Base-by-base conservation (phyloP, 768 basidiomycete genomes). In the Suillus paluster region DNA sequence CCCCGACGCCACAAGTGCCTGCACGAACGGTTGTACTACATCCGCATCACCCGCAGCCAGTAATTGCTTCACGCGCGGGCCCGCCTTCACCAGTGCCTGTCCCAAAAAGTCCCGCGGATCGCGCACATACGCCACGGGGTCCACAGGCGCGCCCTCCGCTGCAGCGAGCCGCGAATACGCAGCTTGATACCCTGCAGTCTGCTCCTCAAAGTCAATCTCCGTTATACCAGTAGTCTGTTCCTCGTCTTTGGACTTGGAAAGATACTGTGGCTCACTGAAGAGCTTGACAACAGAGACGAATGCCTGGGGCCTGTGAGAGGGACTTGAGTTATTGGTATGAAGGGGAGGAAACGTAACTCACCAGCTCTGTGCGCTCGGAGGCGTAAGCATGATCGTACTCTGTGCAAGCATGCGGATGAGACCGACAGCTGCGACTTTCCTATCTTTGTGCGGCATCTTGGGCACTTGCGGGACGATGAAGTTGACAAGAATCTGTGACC, bases 131-230 rank as follows among this genome's bases (percentile, higher is more conserved):
- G 77, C 82, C 11, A 89, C 85, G 0, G 88, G 87, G 71, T 94
- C 92, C 1, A 71, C 74, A 45, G 81, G 79, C 0, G 73, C 73
- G 1, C 75, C 77, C 66, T 92, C 91, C 1, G 90, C 89, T 1
- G 97, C 92, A 0, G 95, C 96, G 19, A 98, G 83, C 39, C 91
- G 86, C 57, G 95, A 95, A 78, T 96, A 99, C 5, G 94, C 92
- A 0, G 94, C 93, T 70, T 99, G 97, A 76, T 98, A 98, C 1
- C 95, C 93, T 7, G 90, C 90, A 2, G 84, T 83, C 71, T 92
- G 91, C 71, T 98, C 96, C 70, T 98, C 97, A 63, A 87, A 88
- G 71, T 98, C 97, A 50, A 97, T 86, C 57, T 85, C 86, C 1
- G 91, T 92, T 39, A 93, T 70, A 0, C 85, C 86, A 0, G 80